phyloP scores from a whole-genome alignment of 305 asterid species.

The Fraxinus nigra region DNA sequence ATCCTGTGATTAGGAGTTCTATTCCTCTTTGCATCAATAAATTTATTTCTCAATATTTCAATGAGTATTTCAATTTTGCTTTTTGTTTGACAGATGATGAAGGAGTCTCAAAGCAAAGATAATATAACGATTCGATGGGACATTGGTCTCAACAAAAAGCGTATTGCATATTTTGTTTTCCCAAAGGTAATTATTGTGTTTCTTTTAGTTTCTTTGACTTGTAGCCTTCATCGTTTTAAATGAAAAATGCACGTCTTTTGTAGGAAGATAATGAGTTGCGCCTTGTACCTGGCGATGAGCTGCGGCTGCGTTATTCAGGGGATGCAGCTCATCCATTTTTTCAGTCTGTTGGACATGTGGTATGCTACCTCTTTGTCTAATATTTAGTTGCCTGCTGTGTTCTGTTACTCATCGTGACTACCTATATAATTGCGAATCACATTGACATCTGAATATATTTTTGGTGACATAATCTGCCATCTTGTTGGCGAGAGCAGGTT shows the following conservation, averaged over 20 bases:
- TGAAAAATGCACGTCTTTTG: constrained; percentile 32
- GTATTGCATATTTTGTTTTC: constrained; percentile 90
- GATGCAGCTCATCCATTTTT: constrained; percentile 96
- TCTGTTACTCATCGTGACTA: background rate
- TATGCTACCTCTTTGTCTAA: constrained; percentile 34
- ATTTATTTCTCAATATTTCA: background rate
- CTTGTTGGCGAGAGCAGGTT: background rate
- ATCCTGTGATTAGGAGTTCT: background rate
- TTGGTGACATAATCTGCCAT: background rate
- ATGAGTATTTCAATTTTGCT: constrained; percentile 20
- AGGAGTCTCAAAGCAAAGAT: constrained; percentile 99
- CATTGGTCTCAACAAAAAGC: constrained; percentile 97
- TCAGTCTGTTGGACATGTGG: constrained; percentile 99
- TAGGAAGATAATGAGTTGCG: constrained; percentile 99
- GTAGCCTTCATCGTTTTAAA: background rate
- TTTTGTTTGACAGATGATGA: constrained; percentile 78
- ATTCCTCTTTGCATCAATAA: background rate
- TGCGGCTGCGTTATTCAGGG: constrained; percentile 93
- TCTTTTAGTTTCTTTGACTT: background rate
- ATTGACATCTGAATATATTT: background rate
- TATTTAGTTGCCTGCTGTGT: background rate
- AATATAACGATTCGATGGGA: constrained; percentile 95
- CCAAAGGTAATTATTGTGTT: constrained; percentile 64
- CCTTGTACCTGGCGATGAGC: constrained; percentile 99
- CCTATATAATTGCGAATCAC: background rate